Percentiles rank a stretch among this genome's conserved stretches.
phyloP scores from a whole-genome alignment of 345 rosid genomes.

The Reutealis trisperma region DNA sequence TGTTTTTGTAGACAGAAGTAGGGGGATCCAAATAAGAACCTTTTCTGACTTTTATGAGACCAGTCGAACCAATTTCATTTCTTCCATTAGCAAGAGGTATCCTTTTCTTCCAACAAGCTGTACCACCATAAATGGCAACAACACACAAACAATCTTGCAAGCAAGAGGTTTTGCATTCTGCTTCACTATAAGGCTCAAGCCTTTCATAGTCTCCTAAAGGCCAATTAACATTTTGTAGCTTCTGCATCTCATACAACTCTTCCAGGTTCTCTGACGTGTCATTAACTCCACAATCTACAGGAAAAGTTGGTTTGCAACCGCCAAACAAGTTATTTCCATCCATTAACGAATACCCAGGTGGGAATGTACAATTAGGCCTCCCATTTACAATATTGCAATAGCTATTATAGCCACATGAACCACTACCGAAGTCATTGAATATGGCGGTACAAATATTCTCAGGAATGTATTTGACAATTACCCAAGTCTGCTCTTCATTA shows the following conservation, averaged over 20 bases:
- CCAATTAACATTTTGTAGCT: neutral
- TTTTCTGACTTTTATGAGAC: conserved; percentile 12
- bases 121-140: conserved; percentile 16
- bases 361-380: too few relatives aligned
- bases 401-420: conserved; percentile 36
- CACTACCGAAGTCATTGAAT: conserved; percentile 4
- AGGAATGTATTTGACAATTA: conserved; percentile 12
- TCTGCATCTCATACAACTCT: too few relatives aligned
- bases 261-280: too few relatives aligned
- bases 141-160: conserved; percentile 40
- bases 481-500: conserved; percentile 16
- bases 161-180: conserved; percentile 32
- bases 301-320: too few relatives aligned
- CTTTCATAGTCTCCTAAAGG: conserved; percentile 35
- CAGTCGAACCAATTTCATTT: neutral
- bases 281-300: too few relatives aligned
- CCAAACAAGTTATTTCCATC: too few relatives aligned
- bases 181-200: conserved; percentile 22
- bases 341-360: too few relatives aligned
- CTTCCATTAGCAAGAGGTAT: conserved; percentile 11
- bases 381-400: too few relatives aligned
- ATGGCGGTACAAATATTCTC: conserved; percentile 22
- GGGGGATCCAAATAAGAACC: neutral
- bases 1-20: neutral
- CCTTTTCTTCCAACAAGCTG: conserved; percentile 15